These are phyloP conservation scores for Lepidium aucheri DNA, from an alignment of 345 rosid genomes.

Conservation along the genomic window DNA sequence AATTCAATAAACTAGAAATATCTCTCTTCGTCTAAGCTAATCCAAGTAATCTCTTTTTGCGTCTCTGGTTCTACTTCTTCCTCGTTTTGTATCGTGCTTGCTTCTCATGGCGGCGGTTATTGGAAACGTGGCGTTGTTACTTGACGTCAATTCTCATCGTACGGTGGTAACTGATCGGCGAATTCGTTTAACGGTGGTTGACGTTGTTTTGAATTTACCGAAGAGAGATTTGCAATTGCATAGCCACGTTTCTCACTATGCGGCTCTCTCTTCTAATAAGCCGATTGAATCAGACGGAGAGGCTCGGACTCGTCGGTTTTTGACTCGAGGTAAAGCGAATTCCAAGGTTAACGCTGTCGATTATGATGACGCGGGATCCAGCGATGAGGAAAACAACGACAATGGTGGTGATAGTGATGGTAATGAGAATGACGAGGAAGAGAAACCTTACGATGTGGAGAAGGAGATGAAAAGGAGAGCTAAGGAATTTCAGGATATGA, in stretches of 20 bases:
- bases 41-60: neutral
- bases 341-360: constrained; percentile 68
- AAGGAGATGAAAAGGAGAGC: constrained; percentile 67
- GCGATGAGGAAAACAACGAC: constrained; percentile 40
- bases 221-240: constrained; percentile 47
- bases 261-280: constrained; percentile 30
- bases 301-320: constrained; percentile 29
- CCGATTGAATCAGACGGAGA: constrained; percentile 55
- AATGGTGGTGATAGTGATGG: constrained; percentile 38
- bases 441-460: constrained; percentile 47
- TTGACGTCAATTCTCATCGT: constrained; percentile 47
- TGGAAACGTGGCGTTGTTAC: constrained; percentile 59
- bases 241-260: constrained; percentile 20
- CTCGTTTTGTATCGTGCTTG: neutral
- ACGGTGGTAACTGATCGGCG: constrained; percentile 49
- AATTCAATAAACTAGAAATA: constrained; percentile 18
- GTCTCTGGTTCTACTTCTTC: constrained; percentile 8
- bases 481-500: constrained; percentile 78
- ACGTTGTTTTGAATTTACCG: constrained; percentile 40
- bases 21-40: constrained; percentile 23
- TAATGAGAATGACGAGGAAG: constrained; percentile 41
- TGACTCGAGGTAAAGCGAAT: constrained; percentile 51
- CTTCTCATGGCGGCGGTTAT: constrained; percentile 55
- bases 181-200: constrained; percentile 38
- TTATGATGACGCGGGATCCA: constrained; percentile 47